Conservation (phyloP, 495 filamentous ascomycete genomes). For the Aspergillus heteromorphus region DNA sequence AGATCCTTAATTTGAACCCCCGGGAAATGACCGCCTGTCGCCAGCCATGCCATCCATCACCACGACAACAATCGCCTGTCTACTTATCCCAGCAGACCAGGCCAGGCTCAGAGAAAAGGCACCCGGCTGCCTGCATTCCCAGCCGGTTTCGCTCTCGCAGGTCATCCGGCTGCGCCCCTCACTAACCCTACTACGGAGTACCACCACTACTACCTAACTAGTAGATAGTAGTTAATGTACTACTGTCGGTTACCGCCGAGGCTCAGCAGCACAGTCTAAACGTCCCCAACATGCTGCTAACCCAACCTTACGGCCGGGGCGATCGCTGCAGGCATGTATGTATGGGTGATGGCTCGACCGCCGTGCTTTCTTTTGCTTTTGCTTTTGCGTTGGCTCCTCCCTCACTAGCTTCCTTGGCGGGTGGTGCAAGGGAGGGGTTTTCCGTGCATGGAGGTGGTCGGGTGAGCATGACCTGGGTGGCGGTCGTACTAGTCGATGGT, state of each 20-base stretch:
- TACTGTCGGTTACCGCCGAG: not conserved
- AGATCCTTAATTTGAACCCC: not conserved
- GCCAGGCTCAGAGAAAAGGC: too few species aligned
- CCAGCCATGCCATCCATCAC: too few species aligned
- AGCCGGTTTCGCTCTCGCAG: not conserved
- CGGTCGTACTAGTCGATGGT: not conserved
- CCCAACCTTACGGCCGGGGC: not conserved
- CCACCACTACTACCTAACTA: too few species aligned
- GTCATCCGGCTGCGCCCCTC: not conserved
- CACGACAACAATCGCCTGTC: not conserved
- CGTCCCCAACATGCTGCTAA: not conserved
- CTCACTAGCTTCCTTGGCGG: slow-evolving; percentile 7
- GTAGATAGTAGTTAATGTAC: too few species aligned
- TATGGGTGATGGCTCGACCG: too few species aligned
- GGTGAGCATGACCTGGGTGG: not conserved
- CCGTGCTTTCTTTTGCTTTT: not conserved
- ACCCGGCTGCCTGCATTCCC: not conserved
- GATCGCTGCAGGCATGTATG: not conserved
- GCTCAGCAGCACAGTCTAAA: not conserved
- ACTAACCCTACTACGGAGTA: too few species aligned
- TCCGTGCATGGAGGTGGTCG: not conserved
- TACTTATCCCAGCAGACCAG: too few species aligned
- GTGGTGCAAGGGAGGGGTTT: not conserved
- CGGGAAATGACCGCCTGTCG: not conserved
- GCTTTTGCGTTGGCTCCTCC: too few species aligned